Evolutionary conservation across 192 early-diverging fungal species (phyloP).

Genomic region (Oehlia diaphana): DNA sequence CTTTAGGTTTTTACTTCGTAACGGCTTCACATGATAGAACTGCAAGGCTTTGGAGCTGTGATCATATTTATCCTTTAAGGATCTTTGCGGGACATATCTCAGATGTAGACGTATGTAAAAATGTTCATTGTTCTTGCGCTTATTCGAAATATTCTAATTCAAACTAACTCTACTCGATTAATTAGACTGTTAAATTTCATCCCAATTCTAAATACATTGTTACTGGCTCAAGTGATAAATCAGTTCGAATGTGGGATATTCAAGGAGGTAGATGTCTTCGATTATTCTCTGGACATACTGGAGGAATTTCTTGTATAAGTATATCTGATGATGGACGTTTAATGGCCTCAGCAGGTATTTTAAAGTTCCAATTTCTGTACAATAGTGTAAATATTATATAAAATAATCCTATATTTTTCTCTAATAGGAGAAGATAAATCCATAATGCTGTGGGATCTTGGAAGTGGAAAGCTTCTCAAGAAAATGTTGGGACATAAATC

Average conservation of each 20-base stretch:
- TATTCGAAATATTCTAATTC: conserved; percentile 39
- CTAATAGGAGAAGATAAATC: conserved; percentile 70
- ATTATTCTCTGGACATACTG: conserved; percentile 86
- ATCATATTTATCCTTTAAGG: conserved; percentile 93
- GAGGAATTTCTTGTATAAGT: conserved; percentile 79
- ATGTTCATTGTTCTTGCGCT: conserved; percentile 69
- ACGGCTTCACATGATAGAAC: conserved; percentile 95
- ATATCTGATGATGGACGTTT: conserved; percentile 90
- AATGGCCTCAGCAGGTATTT: conserved; percentile 83
- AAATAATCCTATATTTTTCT: conserved; percentile 34
- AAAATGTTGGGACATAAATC: conserved; percentile 83
- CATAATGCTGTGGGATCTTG: conserved; percentile 91
- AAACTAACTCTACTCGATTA: conserved; percentile 11
- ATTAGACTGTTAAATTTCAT: conserved; percentile 87
- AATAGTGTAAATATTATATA: too few relatives aligned
- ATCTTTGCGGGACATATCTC: conserved; percentile 98
- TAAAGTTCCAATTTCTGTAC: too few relatives aligned
- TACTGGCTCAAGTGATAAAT: conserved; percentile 89
- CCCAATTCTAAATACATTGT: conserved; percentile 94
- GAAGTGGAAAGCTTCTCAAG: conserved; percentile 79
- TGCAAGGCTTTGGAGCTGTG: conserved; percentile 93
- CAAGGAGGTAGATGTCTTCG: conserved; percentile 88
- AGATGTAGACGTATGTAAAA: conserved; percentile 84
- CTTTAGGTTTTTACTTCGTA: conserved; percentile 94
- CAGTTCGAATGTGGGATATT: conserved; percentile 90